Conservation (phyloP, 495 filamentous ascomycete species). For the Hamigera avellanea region DNA sequence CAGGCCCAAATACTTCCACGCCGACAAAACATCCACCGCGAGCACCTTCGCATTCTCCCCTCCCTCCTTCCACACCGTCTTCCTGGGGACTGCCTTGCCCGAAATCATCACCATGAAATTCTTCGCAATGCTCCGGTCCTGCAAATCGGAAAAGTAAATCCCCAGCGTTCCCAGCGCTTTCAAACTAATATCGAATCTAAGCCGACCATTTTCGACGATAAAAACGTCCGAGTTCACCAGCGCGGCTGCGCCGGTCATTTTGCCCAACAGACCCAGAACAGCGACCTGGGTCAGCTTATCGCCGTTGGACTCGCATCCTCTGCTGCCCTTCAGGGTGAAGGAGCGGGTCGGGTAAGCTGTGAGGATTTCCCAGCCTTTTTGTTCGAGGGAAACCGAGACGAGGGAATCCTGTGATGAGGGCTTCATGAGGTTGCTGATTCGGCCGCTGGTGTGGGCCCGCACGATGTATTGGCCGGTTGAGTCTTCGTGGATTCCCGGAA, state of each 20-base stretch:
- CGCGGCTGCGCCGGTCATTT: slow-evolving; percentile 83
- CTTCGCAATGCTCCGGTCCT: slow-evolving; percentile 43
- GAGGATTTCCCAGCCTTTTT: slow-evolving; percentile 70
- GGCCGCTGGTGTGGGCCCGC: slow-evolving; percentile 57
- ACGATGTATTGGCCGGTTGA: slow-evolving; percentile 49
- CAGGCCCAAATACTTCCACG: slow-evolving; percentile 68
- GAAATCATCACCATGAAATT: slow-evolving; percentile 69
- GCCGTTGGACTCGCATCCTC: not conserved
- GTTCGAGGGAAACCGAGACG: slow-evolving; percentile 47
- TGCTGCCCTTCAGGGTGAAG: slow-evolving; percentile 33
- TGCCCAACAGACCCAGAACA: slow-evolving; percentile 70
- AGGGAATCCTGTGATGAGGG: slow-evolving; percentile 23
- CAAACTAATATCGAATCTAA: slow-evolving; percentile 52
- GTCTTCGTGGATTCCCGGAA: slow-evolving; percentile 50
- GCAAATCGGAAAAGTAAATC: slow-evolving; percentile 55
- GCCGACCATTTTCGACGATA: slow-evolving; percentile 42
- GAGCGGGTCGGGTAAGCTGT: slow-evolving; percentile 53
- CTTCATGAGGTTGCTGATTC: slow-evolving; percentile 40
- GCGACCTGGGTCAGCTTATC: slow-evolving; percentile 36
- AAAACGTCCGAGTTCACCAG: slow-evolving; percentile 47
- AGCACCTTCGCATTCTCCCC: slow-evolving; percentile 45
- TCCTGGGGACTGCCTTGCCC: slow-evolving; percentile 52
- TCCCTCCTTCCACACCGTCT: slow-evolving; percentile 51
- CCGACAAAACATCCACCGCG: slow-evolving; percentile 62
- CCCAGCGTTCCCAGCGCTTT: slow-evolving; percentile 79